Conservation (phyloP, 1,284 basidiomycete genomes). For the Ustilago loliicola region DNA sequence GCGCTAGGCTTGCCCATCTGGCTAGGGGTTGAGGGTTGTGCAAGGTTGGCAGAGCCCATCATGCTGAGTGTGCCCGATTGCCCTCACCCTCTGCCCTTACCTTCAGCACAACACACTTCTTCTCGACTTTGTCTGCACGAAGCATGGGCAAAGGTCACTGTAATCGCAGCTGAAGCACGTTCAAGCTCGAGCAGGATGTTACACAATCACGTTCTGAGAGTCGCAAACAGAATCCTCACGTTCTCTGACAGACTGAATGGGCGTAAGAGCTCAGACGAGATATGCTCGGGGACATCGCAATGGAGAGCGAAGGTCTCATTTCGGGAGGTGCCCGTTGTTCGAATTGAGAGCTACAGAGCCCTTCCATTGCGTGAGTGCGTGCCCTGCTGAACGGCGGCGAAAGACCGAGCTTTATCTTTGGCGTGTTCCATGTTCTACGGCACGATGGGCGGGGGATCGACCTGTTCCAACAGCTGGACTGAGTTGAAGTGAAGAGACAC, state of each 20-base stretch:
- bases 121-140: not conserved
- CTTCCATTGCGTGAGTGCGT: not conserved
- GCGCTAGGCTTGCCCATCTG: constrained; percentile 24
- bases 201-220: not conserved
- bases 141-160: not conserved
- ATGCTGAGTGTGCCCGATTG: not conserved
- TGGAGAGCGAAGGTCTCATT: constrained; percentile 3
- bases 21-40: constrained; percentile 35
- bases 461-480: constrained; percentile 13
- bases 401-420: constrained; percentile 14
- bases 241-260: too few relatives aligned
- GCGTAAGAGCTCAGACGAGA: not conserved
- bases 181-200: not conserved
- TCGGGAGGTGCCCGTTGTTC: not conserved
- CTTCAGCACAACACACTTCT: not conserved
- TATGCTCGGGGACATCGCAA: not conserved
- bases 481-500: not conserved
- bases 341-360: not conserved
- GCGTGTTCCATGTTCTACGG: not conserved
- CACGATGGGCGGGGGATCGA: constrained; percentile 2
- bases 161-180: not conserved
- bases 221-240: not conserved
- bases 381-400: not conserved
- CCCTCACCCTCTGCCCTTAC: constrained; percentile 6
- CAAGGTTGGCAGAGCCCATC: too few relatives aligned